Evolutionary conservation across 1,284 basidiomycete genomes (phyloP), one percentile per base, ranked within the genome.

Genomic region (Pyrrhoderma noxium): DNA sequence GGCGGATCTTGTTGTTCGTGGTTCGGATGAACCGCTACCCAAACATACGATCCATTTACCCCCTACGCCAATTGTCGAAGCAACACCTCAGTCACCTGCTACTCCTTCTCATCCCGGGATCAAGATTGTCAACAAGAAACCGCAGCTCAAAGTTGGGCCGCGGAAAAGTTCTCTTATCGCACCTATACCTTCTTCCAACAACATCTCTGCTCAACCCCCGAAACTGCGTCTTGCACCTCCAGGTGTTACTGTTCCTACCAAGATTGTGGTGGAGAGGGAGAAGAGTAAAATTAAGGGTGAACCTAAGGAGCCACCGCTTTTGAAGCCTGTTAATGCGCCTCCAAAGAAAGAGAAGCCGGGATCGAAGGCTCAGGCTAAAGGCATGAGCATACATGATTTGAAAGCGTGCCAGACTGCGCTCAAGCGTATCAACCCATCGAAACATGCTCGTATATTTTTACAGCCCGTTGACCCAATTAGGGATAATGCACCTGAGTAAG

Each of bases 391-490:
- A 40, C 78, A 82, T 37, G 94, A 97, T 65, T 65, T 92, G 54
- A 82, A 82, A 47, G 88, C 88, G 1, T 93, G 85, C 62, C 78
- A 85, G 45, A 88, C 80, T 56, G 83, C 85, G 5, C 69, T 97
- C 59, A 86, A 88, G 73, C 95, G 95, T 65, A 67, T 98, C 27
- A 79, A 79, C 61, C 58, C 73, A 25, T 74, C 86, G 65, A 90
- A 89, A 66, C 80, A 79, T 57, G 81, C 85, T 1, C 64, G 67
- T 34, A 64, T 89, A 53, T 98, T 98, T 69, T 70, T 85, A 46
- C 82, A 89, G 53, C 92, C 95, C 25, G 94, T 98, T 21, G 95
- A 94, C 66, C 89, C 91, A 19, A 78, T 93, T 19, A 76, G 90
- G 58, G 89, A 94, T 61, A 75, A 79, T 61, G 89, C 89, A 14